phyloP scores from a whole-genome alignment of 2,329 filamentous ascomycete genomes.

The Colletotrichum tanaceti region DNA sequence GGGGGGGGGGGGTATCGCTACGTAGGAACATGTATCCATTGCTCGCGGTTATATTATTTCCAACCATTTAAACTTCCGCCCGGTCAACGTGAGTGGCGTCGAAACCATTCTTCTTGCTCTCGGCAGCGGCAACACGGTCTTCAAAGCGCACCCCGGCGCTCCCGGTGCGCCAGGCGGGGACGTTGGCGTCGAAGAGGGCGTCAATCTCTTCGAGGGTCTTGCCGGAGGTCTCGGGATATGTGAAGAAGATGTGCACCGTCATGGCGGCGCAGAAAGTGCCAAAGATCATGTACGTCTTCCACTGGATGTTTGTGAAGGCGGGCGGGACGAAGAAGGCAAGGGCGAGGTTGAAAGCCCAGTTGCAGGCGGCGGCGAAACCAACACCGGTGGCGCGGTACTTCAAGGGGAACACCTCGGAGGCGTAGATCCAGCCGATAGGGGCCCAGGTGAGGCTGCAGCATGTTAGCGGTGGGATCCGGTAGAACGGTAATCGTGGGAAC shows the following conservation, averaged over 20 bases:
- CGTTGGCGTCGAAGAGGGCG: constrained; percentile 38
- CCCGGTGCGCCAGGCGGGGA: constrained; percentile 30
- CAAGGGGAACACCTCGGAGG: constrained; percentile 56
- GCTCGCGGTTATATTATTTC: too few relatives aligned
- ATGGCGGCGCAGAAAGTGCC: constrained; percentile 38
- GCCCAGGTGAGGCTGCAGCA: constrained; percentile 50
- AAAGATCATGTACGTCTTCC: constrained; percentile 45
- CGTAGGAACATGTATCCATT: too few relatives aligned
- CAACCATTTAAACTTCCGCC: neutral
- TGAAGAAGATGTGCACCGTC: constrained; percentile 44
- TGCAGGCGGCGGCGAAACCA: constrained; percentile 62
- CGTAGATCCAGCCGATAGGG: constrained; percentile 49
- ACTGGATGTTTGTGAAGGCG: constrained; percentile 42
- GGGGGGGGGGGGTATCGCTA: neutral
- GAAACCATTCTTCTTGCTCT: constrained; percentile 19
- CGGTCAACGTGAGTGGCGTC: constrained; percentile 15
- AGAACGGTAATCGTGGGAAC: neutral
- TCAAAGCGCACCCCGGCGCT: constrained; percentile 24
- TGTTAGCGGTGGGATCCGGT: neutral
- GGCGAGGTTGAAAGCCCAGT: constrained; percentile 64
- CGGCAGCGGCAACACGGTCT: constrained; percentile 26
- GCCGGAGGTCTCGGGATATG: constrained; percentile 47
- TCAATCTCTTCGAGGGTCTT: constrained; percentile 44
- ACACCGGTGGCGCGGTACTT: constrained; percentile 65
- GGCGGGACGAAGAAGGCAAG: constrained; percentile 61